A percentile compares a stretch with the other conserved stretches of the same genome.
Conservation (phyloP, 2,329 filamentous ascomycete genomes). For the Scedosporium minutisporum region DNA sequence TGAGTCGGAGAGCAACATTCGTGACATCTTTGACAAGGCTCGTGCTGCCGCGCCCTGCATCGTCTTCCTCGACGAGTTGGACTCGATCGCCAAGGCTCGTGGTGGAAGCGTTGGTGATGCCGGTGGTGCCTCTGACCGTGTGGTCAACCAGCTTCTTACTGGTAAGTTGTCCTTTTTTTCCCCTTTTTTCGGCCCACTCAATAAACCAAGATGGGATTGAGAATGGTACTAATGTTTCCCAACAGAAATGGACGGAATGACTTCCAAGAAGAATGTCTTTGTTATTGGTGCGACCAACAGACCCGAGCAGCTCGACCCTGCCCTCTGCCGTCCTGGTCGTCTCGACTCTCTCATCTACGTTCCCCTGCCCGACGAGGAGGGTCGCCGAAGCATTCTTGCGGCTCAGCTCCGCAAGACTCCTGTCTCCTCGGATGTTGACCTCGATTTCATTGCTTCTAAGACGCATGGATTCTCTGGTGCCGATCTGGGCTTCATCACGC, state of each 20-base stretch:
- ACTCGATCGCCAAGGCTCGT: slow-evolving; percentile 98
- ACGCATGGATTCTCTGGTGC: slow-evolving; percentile 99
- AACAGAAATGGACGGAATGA: slow-evolving; percentile 97
- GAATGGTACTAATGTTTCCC: slow-evolving; percentile 27
- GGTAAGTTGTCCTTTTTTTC: slow-evolving; percentile 50
- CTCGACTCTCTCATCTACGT: slow-evolving; percentile 98
- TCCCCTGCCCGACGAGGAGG: slow-evolving; percentile 84
- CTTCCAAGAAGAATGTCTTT: slow-evolving; percentile 99
- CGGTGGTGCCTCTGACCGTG: slow-evolving; percentile 96
- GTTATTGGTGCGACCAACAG: slow-evolving; percentile 98
- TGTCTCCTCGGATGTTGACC: slow-evolving; percentile 75
- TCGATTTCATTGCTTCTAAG: slow-evolving; percentile 87
- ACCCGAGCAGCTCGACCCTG: slow-evolving; percentile 96
- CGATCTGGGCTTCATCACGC: slow-evolving; percentile 97
- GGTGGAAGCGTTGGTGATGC: slow-evolving; percentile 93
- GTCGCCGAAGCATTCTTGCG: slow-evolving; percentile 81
- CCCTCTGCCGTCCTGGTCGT: slow-evolving; percentile 95
- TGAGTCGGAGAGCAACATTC: slow-evolving; percentile 99
- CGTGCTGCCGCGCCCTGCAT: slow-evolving; percentile 95
- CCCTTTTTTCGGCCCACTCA: not conserved
- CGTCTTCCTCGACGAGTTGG: slow-evolving; percentile 96
- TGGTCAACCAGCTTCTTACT: slow-evolving; percentile 98
- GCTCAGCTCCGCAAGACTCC: slow-evolving; percentile 98
- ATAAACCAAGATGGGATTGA: not conserved
- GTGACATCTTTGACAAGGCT: slow-evolving; percentile 99